Evolutionary conservation across 2,329 filamentous ascomycete genomes (phyloP).

Genomic region (Epichloe sylvatica): DNA sequence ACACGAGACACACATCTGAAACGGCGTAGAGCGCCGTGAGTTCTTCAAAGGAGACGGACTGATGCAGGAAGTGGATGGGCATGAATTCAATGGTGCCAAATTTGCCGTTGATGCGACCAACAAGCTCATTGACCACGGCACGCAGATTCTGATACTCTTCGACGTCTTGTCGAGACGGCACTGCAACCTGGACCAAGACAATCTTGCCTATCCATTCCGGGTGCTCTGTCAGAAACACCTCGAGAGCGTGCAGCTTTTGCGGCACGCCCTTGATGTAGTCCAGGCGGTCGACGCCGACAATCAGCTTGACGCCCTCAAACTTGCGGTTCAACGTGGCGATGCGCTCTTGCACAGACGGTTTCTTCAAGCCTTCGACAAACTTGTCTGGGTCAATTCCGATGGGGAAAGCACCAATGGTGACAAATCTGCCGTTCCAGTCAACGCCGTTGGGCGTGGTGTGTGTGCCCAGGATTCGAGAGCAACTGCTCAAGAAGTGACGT

Average conservation of each 20-base stretch:
- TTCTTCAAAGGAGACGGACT: constrained; percentile 89
- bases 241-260: constrained; percentile 89
- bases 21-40: constrained; percentile 86
- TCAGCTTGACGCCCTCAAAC: constrained; percentile 90
- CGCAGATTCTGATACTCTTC: constrained; percentile 96
- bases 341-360: constrained; percentile 72
- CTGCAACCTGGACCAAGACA: constrained; percentile 87
- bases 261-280: constrained; percentile 99
- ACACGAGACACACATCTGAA: constrained; percentile 83
- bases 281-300: constrained; percentile 89
- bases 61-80: constrained; percentile 97
- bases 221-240: constrained; percentile 92
- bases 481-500: constrained; percentile 92
- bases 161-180: constrained; percentile 87
- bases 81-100: constrained; percentile 97
- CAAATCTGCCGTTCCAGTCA: constrained; percentile 74
- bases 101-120: constrained; percentile 91
- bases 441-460: constrained; percentile 85
- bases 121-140: constrained; percentile 89
- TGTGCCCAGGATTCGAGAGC: constrained; percentile 74
- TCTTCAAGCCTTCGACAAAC: constrained; percentile 77
- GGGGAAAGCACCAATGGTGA: constrained; percentile 88
- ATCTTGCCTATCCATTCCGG: constrained; percentile 98
- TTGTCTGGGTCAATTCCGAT: constrained; percentile 98
- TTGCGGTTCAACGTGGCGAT: constrained; percentile 76